phyloP scores from a whole-genome alignment of 2,329 filamentous ascomycete genomes.

The Hymenoscyphus albidus region DNA sequence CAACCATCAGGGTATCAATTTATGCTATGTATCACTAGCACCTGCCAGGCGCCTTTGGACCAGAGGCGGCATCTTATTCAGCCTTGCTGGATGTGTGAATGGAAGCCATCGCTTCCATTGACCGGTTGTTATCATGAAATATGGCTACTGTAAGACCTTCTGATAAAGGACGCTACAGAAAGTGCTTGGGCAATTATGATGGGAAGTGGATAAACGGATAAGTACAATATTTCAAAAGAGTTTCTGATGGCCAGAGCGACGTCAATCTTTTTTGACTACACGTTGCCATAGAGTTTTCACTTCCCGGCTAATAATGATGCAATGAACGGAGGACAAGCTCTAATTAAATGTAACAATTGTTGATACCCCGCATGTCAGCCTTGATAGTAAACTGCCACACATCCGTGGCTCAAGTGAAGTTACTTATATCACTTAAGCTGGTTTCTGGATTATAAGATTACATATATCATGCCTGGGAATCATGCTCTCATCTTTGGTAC shows the following conservation, averaged over 20 bases:
- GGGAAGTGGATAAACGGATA: no score
- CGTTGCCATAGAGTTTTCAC: not conserved
- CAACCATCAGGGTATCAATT: no score
- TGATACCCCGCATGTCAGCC: conserved; percentile 14
- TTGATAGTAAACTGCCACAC: conserved; percentile 12
- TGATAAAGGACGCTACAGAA: no score
- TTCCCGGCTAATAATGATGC: not conserved
- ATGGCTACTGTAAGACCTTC: no score
- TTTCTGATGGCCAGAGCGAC: no score
- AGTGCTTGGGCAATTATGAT: no score
- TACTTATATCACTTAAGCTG: not conserved
- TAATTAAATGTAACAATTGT: not conserved
- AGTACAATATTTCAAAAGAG: no score
- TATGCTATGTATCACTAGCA: no score
- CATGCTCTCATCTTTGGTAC: conserved; percentile 32
- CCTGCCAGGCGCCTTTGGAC: no score
- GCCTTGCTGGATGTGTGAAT: not conserved
- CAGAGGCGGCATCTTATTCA: not conserved
- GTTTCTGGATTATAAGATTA: not conserved
- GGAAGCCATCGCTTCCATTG: not conserved
- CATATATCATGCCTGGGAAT: conserved; percentile 14
- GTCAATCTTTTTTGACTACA: no score
- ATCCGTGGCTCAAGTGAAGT: not conserved
- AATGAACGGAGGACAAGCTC: not conserved
- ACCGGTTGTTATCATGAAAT: not conserved